Evolutionary conservation across 2,329 filamentous ascomycete species (phyloP), one percentile per base, ranked within the genome.

Genomic region (Alternaria sp.): DNA sequence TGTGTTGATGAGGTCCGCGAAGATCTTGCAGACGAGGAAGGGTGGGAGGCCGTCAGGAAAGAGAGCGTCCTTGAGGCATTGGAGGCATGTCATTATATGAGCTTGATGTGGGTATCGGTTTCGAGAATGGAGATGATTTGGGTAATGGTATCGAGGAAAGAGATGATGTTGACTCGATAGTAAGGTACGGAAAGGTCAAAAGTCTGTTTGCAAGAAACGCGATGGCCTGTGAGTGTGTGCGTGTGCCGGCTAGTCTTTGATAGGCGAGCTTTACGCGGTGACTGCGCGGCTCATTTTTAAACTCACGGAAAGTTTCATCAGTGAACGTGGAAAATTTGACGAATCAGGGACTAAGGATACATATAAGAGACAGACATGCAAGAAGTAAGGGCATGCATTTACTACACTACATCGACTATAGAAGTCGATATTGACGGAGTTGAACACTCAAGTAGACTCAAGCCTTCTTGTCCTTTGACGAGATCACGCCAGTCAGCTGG

Each of bases 401-500:
- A 9, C 32, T 17, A 40, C 5, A 13, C 49, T 36, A 36, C 8
- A n/a, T 15, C 28, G 7, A 12, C 9, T 7, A n/a, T 23, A n/a
- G 19, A 25, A 36, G 19, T 21, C 32, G 23, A 19, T 9, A 10
- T n/a, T 17, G 6, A 36, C 12, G 8, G 28, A 45, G 46, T 5
- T 51, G 17, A 13, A 46, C 9, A n/a, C 11, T 9, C 8, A 6
- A 11, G 12, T 15, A 10, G 40, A 5, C 36, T 26, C 50, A 47
- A 15, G 53, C 2, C 45, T 63, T 43, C 44, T 58, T 43, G 32
- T 32, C 61, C 17, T 55, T 43, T 15, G 30, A 17, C 6, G 55
- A 66, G 13, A 67, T 67, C 7, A 78, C 64, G 23, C 74, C 73
- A 1, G 71, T 77, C 25, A 78, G 56, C 66, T 77, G 76, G n/a